A percentile compares a stretch with the other conserved stretches of the same genome.
Evolutionary conservation across 2,329 filamentous ascomycete species (phyloP).

Genomic region (Cadophora sp.): DNA sequence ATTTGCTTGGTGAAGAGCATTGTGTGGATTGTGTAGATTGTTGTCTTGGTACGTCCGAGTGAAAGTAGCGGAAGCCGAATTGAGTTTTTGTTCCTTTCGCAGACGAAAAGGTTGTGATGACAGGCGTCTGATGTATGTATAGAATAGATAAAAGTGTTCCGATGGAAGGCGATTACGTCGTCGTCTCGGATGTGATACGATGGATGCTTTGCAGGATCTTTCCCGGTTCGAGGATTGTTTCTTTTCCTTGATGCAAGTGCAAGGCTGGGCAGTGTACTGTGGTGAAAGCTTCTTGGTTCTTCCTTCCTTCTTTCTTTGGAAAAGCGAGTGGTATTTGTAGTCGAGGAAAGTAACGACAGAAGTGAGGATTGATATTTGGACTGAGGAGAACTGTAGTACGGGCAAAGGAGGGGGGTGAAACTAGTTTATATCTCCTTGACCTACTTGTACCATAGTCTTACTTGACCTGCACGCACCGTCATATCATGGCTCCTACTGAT

Average conservation of each 20-base stretch:
- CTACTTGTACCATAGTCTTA: not conserved
- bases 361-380: not conserved
- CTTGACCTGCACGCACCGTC: not conserved
- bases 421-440: slow-evolving; percentile 13
- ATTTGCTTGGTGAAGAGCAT: slow-evolving; percentile 29
- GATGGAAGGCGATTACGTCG: not conserved
- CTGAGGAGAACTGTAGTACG: not conserved
- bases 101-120: not conserved
- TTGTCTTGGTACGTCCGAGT: not conserved
- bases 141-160: slow-evolving; percentile 1
- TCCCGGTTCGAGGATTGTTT: not conserved
- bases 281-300: not conserved
- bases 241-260: slow-evolving; percentile 1
- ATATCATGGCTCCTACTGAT: not conserved
- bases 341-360: not conserved
- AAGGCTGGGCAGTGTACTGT: not conserved
- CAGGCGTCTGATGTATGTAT: slow-evolving; percentile 9
- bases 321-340: slow-evolving; percentile 1
- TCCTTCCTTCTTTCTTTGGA: slow-evolving; percentile 4
- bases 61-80: not conserved
- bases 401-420: slow-evolving; percentile 3
- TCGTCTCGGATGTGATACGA: slow-evolving; percentile 15
- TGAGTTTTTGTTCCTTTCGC: not conserved
- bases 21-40: not conserved
- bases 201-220: slow-evolving; percentile 8